Conservation (phyloP, 129 eudicot genomes). For the Saussurea involucrata region DNA sequence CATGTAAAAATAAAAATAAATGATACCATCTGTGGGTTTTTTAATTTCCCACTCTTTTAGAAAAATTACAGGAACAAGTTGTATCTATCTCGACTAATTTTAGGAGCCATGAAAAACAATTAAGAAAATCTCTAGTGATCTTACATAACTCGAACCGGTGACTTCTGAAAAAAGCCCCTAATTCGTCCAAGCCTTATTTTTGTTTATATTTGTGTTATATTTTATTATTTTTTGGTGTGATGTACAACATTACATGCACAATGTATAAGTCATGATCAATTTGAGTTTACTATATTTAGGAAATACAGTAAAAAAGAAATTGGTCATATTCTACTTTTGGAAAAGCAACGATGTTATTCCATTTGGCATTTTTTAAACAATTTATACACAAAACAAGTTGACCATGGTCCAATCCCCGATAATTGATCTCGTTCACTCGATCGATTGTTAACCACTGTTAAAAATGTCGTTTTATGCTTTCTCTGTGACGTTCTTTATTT, state of each 20-base stretch:
- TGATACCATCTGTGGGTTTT: too few species aligned
- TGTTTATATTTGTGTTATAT: too few species aligned
- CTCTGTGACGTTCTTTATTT: not conserved
- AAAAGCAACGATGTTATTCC: not conserved
- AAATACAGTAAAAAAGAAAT: not conserved
- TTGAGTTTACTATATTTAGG: not conserved
- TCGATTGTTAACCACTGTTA: conserved; percentile 1
- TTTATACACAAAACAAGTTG: not conserved
- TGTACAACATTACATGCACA: too few species aligned
- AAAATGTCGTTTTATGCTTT: not conserved
- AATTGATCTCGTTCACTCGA: conserved; percentile 13
- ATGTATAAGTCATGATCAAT: not conserved
- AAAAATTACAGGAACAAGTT: too few species aligned
- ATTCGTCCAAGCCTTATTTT: too few species aligned
- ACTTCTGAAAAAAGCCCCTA: too few species aligned
- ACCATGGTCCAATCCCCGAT: not conserved
- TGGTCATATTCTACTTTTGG: not conserved
- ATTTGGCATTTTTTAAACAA: not conserved
- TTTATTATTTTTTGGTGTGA: too few species aligned
- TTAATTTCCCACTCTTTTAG: too few species aligned
- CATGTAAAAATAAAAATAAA: not conserved
- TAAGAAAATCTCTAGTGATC: too few species aligned
- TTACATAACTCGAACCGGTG: too few species aligned
- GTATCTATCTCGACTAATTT: too few species aligned
- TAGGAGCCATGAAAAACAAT: too few species aligned